Percentiles rank a stretch among this genome's conserved stretches.
Evolutionary conservation across 228 moss, liverwort and hornwort genomes (phyloP).

Genomic region (Sphagnum magellanicum): DNA sequence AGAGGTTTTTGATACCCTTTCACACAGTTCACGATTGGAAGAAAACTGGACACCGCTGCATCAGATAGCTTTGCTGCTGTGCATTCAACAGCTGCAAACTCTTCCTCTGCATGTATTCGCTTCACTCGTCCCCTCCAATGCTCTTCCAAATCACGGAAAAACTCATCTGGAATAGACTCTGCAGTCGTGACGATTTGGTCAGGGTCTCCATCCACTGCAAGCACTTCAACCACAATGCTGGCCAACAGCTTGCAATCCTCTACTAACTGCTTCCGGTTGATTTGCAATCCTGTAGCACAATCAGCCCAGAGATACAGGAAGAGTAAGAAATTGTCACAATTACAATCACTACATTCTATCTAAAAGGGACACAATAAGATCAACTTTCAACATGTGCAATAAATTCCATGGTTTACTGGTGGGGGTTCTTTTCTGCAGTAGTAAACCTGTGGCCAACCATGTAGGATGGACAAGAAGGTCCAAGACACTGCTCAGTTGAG

Average conservation of each 20-base stretch:
- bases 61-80: slow-evolving; percentile 54
- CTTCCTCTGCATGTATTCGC: slow-evolving; percentile 52
- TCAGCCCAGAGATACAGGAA: neutral
- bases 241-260: slow-evolving; percentile 74
- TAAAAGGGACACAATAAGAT: too few relatives aligned
- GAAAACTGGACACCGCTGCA: slow-evolving; percentile 43
- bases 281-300: slow-evolving; percentile 38
- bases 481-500: slow-evolving; percentile 50
- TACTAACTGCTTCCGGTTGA: slow-evolving; percentile 63
- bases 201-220: slow-evolving; percentile 61
- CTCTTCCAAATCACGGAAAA: slow-evolving; percentile 76
- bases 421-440: too few relatives aligned
- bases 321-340: neutral
- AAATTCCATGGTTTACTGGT: too few relatives aligned
- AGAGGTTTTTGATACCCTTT: slow-evolving; percentile 56
- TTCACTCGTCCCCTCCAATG: slow-evolving; percentile 80
- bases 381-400: too few relatives aligned
- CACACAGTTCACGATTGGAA: slow-evolving; percentile 64
- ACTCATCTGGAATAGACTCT: slow-evolving; percentile 66
- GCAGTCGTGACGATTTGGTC: slow-evolving; percentile 49
- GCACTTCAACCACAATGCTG: slow-evolving; percentile 52
- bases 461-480: slow-evolving; percentile 75
- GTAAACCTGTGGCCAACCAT: slow-evolving; percentile 77
- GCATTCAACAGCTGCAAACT: slow-evolving; percentile 61
- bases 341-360: neutral